Evolutionary conservation across 192 early-diverging fungal species (phyloP).

Genomic region (Umbelopsis vinacea): DNA sequence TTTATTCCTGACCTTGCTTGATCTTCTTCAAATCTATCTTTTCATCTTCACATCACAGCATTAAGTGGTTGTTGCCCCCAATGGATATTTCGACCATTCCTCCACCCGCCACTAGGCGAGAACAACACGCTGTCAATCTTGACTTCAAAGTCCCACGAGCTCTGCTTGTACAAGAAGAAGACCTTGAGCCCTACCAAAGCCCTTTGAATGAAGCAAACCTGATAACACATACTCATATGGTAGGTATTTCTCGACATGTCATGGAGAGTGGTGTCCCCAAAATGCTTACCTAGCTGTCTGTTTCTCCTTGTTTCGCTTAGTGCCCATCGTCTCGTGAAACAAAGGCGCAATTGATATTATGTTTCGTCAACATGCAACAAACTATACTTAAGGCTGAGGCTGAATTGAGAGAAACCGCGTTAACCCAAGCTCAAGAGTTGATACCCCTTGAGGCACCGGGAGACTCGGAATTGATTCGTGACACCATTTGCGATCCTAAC

Average conservation of each 20-base stretch:
- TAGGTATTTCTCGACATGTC: not conserved
- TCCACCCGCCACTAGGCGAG: not conserved
- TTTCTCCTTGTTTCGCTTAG: not conserved
- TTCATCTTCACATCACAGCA: not conserved
- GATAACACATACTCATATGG: not conserved
- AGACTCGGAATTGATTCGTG: constrained; percentile 14
- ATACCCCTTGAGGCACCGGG: not conserved
- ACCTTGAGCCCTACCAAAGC: not conserved
- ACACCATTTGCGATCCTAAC: constrained; percentile 8
- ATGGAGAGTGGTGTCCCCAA: too few species aligned
- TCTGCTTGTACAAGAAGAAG: not conserved
- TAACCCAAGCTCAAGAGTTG: constrained; percentile 1
- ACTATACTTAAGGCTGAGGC: constrained; percentile 17
- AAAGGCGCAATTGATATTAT: constrained; percentile 15
- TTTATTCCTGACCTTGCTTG: not conserved
- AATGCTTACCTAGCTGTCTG: too few species aligned
- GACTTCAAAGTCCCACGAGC: constrained; percentile 6
- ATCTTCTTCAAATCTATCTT: not conserved
- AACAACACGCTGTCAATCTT: not conserved
- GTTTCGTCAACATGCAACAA: constrained; percentile 19
- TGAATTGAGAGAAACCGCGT: not conserved
- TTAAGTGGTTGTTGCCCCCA: not conserved
- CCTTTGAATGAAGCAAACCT: constrained; percentile 11
- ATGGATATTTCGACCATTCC: constrained; percentile 10
- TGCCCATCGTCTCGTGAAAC: constrained; percentile 17